Base-by-base conservation (phyloP, 2,329 filamentous ascomycete genomes). In the Aspergillus candidus region DNA sequence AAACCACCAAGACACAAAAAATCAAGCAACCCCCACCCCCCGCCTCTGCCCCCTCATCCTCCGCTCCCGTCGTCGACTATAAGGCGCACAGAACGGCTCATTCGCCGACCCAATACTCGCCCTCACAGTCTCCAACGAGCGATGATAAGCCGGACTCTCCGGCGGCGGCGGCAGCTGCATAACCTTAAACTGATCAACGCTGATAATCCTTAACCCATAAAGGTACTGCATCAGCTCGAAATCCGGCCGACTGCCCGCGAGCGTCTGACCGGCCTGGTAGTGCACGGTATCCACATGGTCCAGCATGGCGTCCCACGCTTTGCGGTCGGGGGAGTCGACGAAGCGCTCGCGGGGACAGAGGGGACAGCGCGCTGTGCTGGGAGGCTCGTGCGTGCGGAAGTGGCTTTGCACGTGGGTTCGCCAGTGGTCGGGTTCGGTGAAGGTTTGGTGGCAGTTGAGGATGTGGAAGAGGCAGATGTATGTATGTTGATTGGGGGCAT, bases 151-250 rank as follows among this genome's bases (percentile, higher is more conserved):
- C 4, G 65, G 63, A 39, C 61, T 65, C 5, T 58, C 59, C 30
- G 66, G 62, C 6, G 60, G 56, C 3, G 67, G 64, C 13, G 62
- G 57, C 39, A 72, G 54, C 50, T 73, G 70, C 48, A 70, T 61
- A 17, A 64, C 59, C 51, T 69, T 72, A 50, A 72, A 67, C 47
- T 72, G 66, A 11, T 66, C 65, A 13, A 66, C 63, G 11, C 60
- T 65, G 47, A 73, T 72, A 41, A 73, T 59, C 27, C 66, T 60
- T 41, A 61, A 50, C 13, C 60, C 60, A 48, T 69, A 72, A 43
- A 73, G 61, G 54, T 71, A 71, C 40, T 64, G 65, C 69, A 72
- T 71, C 11, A 72, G 55, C 46, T 67, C 64, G 38, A 72, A 70
- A 47, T 70, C 69, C 6, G 68, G 62, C 35, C 64, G 59, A 38